Evolutionary conservation across 176 grass and related monocot species (phyloP).

Genomic region (Musa schizocarpa): DNA sequence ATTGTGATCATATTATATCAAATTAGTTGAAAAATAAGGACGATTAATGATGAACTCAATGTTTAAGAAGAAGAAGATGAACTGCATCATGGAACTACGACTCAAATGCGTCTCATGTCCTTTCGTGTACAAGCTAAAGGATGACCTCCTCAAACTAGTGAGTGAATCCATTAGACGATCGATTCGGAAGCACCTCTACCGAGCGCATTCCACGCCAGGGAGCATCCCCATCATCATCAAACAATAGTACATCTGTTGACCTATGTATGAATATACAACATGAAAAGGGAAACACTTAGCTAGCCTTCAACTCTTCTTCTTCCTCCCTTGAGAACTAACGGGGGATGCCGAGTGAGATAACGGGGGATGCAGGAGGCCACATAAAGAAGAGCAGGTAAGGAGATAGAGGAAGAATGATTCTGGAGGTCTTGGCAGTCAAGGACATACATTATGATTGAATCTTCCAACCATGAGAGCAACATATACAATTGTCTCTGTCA

Average conservation of each 20-base stretch:
- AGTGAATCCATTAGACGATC: too few relatives aligned
- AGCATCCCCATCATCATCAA: conserved; percentile 65
- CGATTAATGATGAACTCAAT: not conserved
- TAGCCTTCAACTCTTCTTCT: too few relatives aligned
- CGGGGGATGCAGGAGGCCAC: too few relatives aligned
- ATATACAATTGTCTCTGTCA: not conserved
- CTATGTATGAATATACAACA: not conserved
- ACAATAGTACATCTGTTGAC: conserved; percentile 6
- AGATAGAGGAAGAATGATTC: not conserved
- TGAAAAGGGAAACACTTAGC: too few relatives aligned
- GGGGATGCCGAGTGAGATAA: too few relatives aligned
- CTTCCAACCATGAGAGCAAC: not conserved
- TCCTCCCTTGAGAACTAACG: too few relatives aligned
- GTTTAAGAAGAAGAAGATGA: not conserved
- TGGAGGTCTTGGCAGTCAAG: conserved; percentile 10
- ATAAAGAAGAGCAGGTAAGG: too few relatives aligned
- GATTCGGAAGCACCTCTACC: too few relatives aligned
- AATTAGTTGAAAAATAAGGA: not conserved
- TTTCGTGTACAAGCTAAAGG: too few relatives aligned
- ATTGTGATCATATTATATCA: not conserved
- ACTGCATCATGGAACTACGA: conserved; percentile 4
- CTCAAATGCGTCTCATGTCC: too few relatives aligned
- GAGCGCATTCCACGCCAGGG: conserved; percentile 46
- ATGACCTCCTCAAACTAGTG: too few relatives aligned
- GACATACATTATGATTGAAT: conserved; percentile 15